phyloP scores from a whole-genome alignment of 1,139 yeast genomes.

The Petasospora fabianii region DNA sequence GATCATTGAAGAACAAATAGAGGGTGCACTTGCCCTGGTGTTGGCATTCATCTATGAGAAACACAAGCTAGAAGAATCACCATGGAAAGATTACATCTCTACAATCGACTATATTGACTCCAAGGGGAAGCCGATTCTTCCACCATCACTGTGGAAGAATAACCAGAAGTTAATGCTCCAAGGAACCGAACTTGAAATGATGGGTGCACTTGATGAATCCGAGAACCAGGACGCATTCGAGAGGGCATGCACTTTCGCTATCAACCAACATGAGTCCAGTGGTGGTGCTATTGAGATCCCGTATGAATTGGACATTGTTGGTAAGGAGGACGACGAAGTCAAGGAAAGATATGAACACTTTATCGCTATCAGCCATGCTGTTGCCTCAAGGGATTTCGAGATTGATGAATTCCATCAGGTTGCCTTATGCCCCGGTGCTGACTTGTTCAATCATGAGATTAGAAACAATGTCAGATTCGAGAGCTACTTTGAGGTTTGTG shows the following conservation, averaged over 20 bases:
- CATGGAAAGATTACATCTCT: slow-evolving; percentile 69
- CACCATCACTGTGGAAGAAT: slow-evolving; percentile 65
- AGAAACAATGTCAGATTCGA: slow-evolving; percentile 73
- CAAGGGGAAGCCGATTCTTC: slow-evolving; percentile 37
- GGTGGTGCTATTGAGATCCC: slow-evolving; percentile 21
- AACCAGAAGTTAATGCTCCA: slow-evolving; percentile 43
- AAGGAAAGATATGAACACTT: slow-evolving; percentile 36
- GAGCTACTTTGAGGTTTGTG: slow-evolving; percentile 68
- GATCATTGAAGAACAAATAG: slow-evolving; percentile 53
- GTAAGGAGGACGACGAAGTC: slow-evolving; percentile 16
- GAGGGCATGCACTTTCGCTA: slow-evolving; percentile 50
- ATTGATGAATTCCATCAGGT: slow-evolving; percentile 72
- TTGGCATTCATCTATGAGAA: slow-evolving; percentile 71
- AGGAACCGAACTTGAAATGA: slow-evolving; percentile 66
- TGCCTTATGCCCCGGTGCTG: slow-evolving; percentile 88
- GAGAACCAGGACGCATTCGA: slow-evolving; percentile 57
- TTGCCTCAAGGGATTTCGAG: slow-evolving; percentile 76
- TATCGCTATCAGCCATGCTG: slow-evolving; percentile 51
- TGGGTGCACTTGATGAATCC: slow-evolving; percentile 57
- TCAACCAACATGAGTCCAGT: slow-evolving; percentile 17
- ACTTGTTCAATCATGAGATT: slow-evolving; percentile 71
- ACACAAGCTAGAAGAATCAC: slow-evolving; percentile 52
- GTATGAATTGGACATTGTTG: slow-evolving; percentile 23
- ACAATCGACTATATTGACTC: slow-evolving; percentile 39
- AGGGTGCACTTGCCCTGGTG: slow-evolving; percentile 66